Conservation (phyloP, 2,329 filamentous ascomycete genomes). For the Diaporthe velutina region DNA sequence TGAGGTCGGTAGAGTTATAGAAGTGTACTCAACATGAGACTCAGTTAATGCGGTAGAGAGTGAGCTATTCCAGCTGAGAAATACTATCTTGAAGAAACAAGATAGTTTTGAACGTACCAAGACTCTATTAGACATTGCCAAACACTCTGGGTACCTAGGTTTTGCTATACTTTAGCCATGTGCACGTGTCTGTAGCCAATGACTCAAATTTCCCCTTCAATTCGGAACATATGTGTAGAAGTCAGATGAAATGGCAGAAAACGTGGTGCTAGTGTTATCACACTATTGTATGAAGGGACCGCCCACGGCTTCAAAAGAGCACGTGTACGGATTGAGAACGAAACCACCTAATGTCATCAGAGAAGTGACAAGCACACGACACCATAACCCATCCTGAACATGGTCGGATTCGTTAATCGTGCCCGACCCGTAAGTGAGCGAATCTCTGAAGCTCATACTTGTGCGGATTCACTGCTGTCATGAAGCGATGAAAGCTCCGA, state of each 20-base stretch:
- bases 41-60: neutral
- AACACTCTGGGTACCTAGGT: too few relatives aligned
- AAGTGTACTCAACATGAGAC: neutral
- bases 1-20: neutral
- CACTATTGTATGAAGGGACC: too few relatives aligned
- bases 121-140: neutral
- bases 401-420: neutral
- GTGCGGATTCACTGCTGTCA: neutral
- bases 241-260: neutral
- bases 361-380: neutral
- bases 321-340: too few relatives aligned
- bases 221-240: neutral
- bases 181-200: neutral
- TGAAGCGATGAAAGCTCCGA: too few relatives aligned
- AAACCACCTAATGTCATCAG: too few relatives aligned
- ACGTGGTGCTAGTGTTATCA: too few relatives aligned
- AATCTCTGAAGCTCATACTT: neutral
- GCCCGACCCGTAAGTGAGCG: neutral
- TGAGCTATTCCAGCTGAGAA: neutral
- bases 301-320: too few relatives aligned
- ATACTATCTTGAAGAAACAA: neutral
- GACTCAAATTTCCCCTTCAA: too few relatives aligned
- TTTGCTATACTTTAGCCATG: neutral
- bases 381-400: neutral
- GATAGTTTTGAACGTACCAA: neutral